These are phyloP conservation scores for Fusarium verrucosum DNA, from an alignment of 2,329 filamentous ascomycete genomes.

Conservation along the genomic window DNA sequence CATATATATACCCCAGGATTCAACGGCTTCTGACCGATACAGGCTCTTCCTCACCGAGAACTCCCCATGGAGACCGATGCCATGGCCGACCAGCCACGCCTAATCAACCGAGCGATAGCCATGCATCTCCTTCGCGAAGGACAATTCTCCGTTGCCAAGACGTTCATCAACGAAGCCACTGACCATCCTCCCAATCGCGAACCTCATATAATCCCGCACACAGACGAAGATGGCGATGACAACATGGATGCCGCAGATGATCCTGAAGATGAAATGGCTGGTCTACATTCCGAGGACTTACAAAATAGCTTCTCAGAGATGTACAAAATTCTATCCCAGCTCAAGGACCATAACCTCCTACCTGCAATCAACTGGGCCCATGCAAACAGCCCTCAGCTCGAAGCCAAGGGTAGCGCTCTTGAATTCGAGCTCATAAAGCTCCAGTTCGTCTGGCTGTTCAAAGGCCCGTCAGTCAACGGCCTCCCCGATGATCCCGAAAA, in stretches of 20 bases:
- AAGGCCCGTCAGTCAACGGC: slow-evolving; percentile 65
- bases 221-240: slow-evolving; percentile 48
- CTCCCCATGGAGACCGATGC: slow-evolving; percentile 83
- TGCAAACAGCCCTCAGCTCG: slow-evolving; percentile 73
- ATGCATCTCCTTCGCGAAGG: slow-evolving; percentile 97
- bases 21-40: slow-evolving; percentile 26
- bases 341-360: slow-evolving; percentile 77
- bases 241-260: slow-evolving; percentile 48
- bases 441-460: slow-evolving; percentile 89
- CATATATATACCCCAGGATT: slow-evolving; percentile 17
- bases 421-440: slow-evolving; percentile 94
- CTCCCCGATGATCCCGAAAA: slow-evolving; percentile 59
- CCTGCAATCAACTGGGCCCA: slow-evolving; percentile 91
- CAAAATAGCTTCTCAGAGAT: slow-evolving; percentile 85
- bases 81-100: slow-evolving; percentile 75
- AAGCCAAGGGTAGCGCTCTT: slow-evolving; percentile 86
- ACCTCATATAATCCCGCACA: slow-evolving; percentile 30
- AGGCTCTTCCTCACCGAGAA: slow-evolving; percentile 61
- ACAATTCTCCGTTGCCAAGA: slow-evolving; percentile 86
- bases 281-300: slow-evolving; percentile 60
- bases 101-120: slow-evolving; percentile 92
- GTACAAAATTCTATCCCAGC: slow-evolving; percentile 85
- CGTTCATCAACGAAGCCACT: slow-evolving; percentile 79
- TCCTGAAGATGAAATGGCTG: slow-evolving; percentile 39
- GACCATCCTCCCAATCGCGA: slow-evolving; percentile 47